Evolutionary conservation across 1,284 basidiomycete species (phyloP).

Genomic region (Amylostereum chailletii): DNA sequence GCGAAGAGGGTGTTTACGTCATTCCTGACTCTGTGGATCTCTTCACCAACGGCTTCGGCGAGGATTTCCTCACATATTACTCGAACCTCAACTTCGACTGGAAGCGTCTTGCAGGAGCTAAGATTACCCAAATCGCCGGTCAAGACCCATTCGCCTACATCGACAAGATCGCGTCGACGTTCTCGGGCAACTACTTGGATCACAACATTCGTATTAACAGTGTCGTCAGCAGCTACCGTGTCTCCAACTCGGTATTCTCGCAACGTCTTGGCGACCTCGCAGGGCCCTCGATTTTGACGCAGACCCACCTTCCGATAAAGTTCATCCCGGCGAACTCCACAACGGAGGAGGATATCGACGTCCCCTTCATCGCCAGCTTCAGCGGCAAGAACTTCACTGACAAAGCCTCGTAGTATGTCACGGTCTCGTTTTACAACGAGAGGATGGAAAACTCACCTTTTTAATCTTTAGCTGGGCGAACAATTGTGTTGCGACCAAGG

Average conservation of each 20-base stretch:
- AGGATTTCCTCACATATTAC: constrained; percentile 38
- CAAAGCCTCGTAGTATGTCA: constrained; percentile 39
- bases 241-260: constrained; percentile 35
- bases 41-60: constrained; percentile 31
- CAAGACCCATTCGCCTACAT: constrained; percentile 45
- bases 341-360: constrained; percentile 35
- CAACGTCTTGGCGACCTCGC: constrained; percentile 57
- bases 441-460: not conserved
- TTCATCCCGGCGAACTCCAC: constrained; percentile 38
- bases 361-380: constrained; percentile 46
- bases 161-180: constrained; percentile 43
- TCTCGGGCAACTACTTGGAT: constrained; percentile 54
- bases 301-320: constrained; percentile 35
- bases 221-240: constrained; percentile 51
- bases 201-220: constrained; percentile 55
- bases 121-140: constrained; percentile 44
- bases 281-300: constrained; percentile 37
- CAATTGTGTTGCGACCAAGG: constrained; percentile 47
- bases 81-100: constrained; percentile 43
- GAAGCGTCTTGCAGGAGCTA: constrained; percentile 50
- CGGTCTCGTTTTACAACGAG: not conserved
- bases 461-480: constrained; percentile 38
- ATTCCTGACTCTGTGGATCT: constrained; percentile 47
- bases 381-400: constrained; percentile 43
- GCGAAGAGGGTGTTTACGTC: constrained; percentile 44